phyloP scores from a whole-genome alignment of 345 rosid species.

The Arabidopsis suecica region DNA sequence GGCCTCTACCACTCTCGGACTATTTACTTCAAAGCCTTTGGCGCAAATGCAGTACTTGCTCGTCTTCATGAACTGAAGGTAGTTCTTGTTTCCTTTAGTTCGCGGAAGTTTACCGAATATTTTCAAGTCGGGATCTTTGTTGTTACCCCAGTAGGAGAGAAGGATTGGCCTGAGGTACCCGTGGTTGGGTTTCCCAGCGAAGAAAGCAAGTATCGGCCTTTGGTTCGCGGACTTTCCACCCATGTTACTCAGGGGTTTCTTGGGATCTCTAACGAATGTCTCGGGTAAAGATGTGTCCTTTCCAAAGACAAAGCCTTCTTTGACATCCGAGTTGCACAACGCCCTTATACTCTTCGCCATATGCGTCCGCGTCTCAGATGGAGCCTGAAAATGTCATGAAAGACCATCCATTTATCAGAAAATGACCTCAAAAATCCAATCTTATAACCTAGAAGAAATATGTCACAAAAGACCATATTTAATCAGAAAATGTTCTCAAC shows the following conservation, averaged over 20 bases:
- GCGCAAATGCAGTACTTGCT: slow-evolving; percentile 97
- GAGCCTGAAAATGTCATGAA: slow-evolving; percentile 59
- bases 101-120: slow-evolving; percentile 69
- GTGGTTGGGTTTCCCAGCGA: slow-evolving; percentile 76
- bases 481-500: not conserved
- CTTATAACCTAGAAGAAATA: too few relatives aligned
- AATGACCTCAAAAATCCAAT: not conserved
- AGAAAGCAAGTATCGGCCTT: slow-evolving; percentile 82
- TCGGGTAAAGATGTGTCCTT: slow-evolving; percentile 87
- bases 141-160: slow-evolving; percentile 73
- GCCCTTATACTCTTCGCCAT: slow-evolving; percentile 84
- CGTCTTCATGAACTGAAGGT: slow-evolving; percentile 73
- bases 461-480: not conserved
- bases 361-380: slow-evolving; percentile 62
- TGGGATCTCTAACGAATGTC: slow-evolving; percentile 62
- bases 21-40: slow-evolving; percentile 85
- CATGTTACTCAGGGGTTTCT: slow-evolving; percentile 57
- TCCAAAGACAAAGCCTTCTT: slow-evolving; percentile 82
- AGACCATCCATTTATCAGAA: not conserved
- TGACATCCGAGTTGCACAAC: slow-evolving; percentile 84
- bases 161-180: slow-evolving; percentile 87
- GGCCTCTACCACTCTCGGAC: slow-evolving; percentile 96
- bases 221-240: slow-evolving; percentile 73
- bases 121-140: slow-evolving; percentile 88
- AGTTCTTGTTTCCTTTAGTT: slow-evolving; percentile 67